Conservation (phyloP, 1,284 basidiomycete genomes). For the Ceratobasidium sp. region DNA sequence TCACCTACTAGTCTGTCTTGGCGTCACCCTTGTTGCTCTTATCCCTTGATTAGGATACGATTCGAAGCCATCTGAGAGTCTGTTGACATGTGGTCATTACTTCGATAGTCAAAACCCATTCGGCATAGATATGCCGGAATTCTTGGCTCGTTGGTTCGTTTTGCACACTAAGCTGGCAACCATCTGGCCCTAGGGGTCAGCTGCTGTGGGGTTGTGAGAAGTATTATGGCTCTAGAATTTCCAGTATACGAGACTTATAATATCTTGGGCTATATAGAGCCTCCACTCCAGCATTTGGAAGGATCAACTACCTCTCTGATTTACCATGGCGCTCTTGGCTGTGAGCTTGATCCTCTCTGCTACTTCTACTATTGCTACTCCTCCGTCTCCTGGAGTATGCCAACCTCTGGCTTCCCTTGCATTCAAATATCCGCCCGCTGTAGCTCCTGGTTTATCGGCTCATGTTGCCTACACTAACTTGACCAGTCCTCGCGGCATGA, state of each 20-base stretch:
- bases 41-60: constrained; percentile 2
- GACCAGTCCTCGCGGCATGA: constrained; percentile 60
- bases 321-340: not conserved
- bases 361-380: not conserved
- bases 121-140: not conserved
- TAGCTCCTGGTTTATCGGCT: constrained; percentile 57
- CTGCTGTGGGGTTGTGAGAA: not conserved
- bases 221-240: not conserved
- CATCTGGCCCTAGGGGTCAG: not conserved
- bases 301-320: not conserved
- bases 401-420: constrained; percentile 27
- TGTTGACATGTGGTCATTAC: not conserved
- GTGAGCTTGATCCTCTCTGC: not conserved
- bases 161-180: not conserved
- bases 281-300: not conserved
- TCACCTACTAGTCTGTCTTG: not conserved
- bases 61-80: not conserved
- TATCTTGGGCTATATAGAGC: not conserved
- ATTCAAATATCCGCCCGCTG: constrained; percentile 44
- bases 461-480: constrained; percentile 60
- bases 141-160: not conserved
- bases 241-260: not conserved
- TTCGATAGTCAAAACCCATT: not conserved
- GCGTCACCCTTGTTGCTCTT: not conserved
- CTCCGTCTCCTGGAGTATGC: constrained; percentile 25